Conservation (phyloP, 441 rosid species). For the Corymbia calophylla region DNA sequence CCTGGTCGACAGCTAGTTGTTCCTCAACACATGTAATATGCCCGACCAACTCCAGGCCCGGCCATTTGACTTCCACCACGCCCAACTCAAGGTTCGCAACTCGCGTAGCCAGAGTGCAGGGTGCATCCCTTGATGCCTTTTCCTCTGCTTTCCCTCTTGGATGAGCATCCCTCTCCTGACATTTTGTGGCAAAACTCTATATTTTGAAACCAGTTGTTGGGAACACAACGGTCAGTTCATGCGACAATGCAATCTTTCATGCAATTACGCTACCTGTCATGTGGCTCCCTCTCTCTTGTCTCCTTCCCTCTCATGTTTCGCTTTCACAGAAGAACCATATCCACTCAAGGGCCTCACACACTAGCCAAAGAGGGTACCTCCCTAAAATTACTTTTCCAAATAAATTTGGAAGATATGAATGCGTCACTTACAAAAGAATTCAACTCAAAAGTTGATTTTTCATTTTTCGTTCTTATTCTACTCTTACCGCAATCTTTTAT, state of each 20-base stretch:
- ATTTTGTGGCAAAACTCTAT: not conserved
- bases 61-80: not conserved
- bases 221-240: not conserved
- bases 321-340: slow-evolving; percentile 31
- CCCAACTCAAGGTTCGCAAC: not conserved
- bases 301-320: slow-evolving; percentile 24
- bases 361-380: not conserved
- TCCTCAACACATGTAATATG: not conserved
- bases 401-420: not conserved
- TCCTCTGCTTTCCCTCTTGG: not conserved
- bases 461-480: slow-evolving; percentile 4
- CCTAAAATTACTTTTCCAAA: not conserved
- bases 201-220: not conserved
- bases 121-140: not conserved
- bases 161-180: not conserved
- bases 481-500: too few species aligned
- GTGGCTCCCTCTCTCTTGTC: not conserved
- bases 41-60: not conserved
- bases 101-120: not conserved
- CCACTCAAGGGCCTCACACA: not conserved
- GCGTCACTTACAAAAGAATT: not conserved
- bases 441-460: slow-evolving; percentile 2
- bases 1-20: not conserved
- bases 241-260: not conserved
- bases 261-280: not conserved